Conservation (phyloP, 768 basidiomycete species). For the Calocybe indica region DNA sequence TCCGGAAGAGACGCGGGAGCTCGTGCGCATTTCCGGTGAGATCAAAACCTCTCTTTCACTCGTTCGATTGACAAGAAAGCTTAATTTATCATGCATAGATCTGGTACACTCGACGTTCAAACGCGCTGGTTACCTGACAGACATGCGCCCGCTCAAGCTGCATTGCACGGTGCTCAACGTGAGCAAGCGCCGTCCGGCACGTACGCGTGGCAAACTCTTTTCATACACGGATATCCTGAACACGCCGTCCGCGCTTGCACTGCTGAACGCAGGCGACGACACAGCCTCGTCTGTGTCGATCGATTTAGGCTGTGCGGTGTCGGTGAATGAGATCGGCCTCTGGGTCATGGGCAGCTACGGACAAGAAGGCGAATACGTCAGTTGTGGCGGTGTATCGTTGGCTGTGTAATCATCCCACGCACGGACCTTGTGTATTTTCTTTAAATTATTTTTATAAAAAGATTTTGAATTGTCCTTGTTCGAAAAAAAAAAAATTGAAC, state of each 20-base stretch:
- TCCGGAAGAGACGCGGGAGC: conserved; percentile 18
- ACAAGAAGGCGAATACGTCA: conserved; percentile 56
- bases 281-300: conserved; percentile 25
- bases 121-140: conserved; percentile 35
- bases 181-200: conserved; percentile 9
- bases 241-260: not conserved
- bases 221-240: conserved; percentile 14
- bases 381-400: conserved; percentile 29
- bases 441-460: no score
- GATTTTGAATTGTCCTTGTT: not conserved
- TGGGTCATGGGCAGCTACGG: conserved; percentile 71
- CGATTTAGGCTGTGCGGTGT: conserved; percentile 37
- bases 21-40: no score
- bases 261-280: not conserved
- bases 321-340: conserved; percentile 52
- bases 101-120: conserved; percentile 34
- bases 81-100: conserved; percentile 26
- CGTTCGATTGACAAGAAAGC: not conserved
- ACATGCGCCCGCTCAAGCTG: conserved; percentile 43
- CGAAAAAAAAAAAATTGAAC: conserved; percentile 2
- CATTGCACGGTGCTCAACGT: conserved; percentile 17
- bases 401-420: conserved; percentile 1
- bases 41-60: not conserved
- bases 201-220: conserved; percentile 9
- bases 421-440: not conserved